Evolutionary conservation across 2,329 filamentous ascomycete species (phyloP).

Genomic region (Tolypocladium inflatum): DNA sequence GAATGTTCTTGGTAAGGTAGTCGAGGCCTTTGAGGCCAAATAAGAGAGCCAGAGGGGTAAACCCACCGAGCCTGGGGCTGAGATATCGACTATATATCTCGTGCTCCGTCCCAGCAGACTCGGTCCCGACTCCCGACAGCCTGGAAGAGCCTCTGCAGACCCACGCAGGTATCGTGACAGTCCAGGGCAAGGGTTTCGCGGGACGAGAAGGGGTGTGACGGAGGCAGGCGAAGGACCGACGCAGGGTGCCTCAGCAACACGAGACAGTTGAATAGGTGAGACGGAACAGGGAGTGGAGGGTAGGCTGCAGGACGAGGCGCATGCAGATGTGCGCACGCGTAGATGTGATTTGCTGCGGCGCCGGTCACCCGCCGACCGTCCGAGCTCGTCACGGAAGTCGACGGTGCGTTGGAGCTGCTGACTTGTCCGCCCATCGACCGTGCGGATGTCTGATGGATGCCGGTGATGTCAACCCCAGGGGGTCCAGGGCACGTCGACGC

Average conservation of each 20-base stretch:
- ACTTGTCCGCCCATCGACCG: no score
- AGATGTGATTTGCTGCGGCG: background rate
- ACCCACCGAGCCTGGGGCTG: background rate
- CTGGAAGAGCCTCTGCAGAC: background rate
- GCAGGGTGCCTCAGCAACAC: background rate
- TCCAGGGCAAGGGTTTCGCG: background rate
- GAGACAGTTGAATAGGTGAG: background rate
- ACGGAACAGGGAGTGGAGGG: background rate
- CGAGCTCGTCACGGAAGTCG: background rate
- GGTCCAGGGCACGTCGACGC: background rate
- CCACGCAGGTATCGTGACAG: background rate
- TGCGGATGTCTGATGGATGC: background rate
- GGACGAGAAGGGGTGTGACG: background rate
- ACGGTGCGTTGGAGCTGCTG: background rate
- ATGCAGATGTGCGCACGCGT: background rate
- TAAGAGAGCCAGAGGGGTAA: background rate
- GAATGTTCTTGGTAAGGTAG: background rate
- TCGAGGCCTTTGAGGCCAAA: background rate
- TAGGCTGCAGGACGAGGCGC: background rate
- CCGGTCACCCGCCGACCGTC: background rate
- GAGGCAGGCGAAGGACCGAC: background rate
- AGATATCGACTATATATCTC: background rate
- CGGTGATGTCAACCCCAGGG: background rate
- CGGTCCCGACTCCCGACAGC: background rate
- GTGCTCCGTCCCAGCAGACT: background rate